Base-by-base conservation (phyloP, 495 filamentous ascomycete genomes). In the Penicillium paradoxum region DNA sequence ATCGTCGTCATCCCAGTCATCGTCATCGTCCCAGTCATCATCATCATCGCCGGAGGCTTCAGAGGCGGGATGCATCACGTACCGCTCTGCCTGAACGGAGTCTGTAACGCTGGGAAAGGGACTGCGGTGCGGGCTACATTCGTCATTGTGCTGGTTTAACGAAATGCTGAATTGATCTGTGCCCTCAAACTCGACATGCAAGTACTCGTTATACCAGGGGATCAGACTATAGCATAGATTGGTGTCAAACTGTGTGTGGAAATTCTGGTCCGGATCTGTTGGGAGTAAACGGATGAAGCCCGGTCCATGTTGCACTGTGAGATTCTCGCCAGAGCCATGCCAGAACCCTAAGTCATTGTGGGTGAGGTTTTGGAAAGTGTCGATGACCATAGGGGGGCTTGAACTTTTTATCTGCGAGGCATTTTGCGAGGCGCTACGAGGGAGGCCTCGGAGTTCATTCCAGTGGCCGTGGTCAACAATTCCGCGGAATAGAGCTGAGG, bases 51-150 rank as follows among this genome's bases (percentile, higher is more conserved):
- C 43, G 1, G 21, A 21, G 6, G 13, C 5, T 11, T 34, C 49
- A 7, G 50, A 22, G 32, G 4, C 10, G 1, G 54, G 60, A 24
- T 45, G 52, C 56, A 66, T 54, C 8, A 62, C 41, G 62, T 91
- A 91, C 36, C 86, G 76, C 2, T 79, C 71, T 1, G 86, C 86
- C 56, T 89, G 84, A 17, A 89, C 73, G 2, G 80, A 85, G 62
- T 91, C 87, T 75, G 85, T 86, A 5, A 86, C 87, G 60, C 83
- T 85, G 0, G 87, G 86, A 58, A 79, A 89, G 0, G 87, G 87
- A n/a, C 72, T 72, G 15, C 81, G 73, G 18, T 53, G 56, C 13
- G 78, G 72, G 57, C 84, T 74, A 59, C 87, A 91, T 5, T 71
- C 65, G 10, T 70, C 59, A 58, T 91, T 91, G 66, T 89, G 81